Conservation (phyloP, 768 basidiomycete species). For the Tricholoma terreum region DNA sequence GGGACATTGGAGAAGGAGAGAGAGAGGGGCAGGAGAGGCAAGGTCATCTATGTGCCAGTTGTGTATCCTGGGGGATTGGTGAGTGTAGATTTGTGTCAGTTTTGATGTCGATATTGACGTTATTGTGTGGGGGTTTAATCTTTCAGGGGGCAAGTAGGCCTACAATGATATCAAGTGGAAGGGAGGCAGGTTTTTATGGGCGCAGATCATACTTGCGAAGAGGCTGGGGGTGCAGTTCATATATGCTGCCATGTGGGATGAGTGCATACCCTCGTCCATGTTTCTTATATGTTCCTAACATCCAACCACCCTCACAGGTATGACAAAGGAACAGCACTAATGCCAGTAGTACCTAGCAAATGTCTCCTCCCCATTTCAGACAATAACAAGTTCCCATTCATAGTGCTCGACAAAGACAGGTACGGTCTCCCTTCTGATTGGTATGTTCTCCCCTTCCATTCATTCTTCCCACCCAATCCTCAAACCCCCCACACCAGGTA, state of each 20-base stretch:
- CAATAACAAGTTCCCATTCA: constrained; percentile 52
- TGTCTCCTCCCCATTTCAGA: constrained; percentile 59
- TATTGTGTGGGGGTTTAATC: constrained; percentile 57
- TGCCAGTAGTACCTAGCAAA: constrained; percentile 65
- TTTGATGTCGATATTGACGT: not conserved
- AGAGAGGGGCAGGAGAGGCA: constrained; percentile 38
- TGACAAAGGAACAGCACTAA: constrained; percentile 80
- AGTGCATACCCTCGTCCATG: constrained; percentile 39
- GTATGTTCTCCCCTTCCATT: constrained; percentile 37
- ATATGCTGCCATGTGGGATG: constrained; percentile 90
- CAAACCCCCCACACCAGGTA: constrained; percentile 42
- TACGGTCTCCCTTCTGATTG: constrained; percentile 77
- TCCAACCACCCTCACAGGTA: constrained; percentile 52
- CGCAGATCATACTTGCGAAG: constrained; percentile 69
- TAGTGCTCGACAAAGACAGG: constrained; percentile 78
- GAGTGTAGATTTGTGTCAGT: constrained; percentile 28
- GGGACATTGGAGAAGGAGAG: constrained; percentile 39
- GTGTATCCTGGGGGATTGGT: constrained; percentile 82
- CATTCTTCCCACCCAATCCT: not conserved
- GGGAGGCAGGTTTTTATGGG: constrained; percentile 78
- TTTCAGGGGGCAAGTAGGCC: constrained; percentile 66
- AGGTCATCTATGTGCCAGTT: constrained; percentile 81
- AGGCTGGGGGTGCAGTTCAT: constrained; percentile 59
- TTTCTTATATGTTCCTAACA: too few species aligned
- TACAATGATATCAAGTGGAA: constrained; percentile 70